Evolutionary conservation across 2,329 filamentous ascomycete genomes (phyloP).

Genomic region (Annulohypoxylon truncatum): DNA sequence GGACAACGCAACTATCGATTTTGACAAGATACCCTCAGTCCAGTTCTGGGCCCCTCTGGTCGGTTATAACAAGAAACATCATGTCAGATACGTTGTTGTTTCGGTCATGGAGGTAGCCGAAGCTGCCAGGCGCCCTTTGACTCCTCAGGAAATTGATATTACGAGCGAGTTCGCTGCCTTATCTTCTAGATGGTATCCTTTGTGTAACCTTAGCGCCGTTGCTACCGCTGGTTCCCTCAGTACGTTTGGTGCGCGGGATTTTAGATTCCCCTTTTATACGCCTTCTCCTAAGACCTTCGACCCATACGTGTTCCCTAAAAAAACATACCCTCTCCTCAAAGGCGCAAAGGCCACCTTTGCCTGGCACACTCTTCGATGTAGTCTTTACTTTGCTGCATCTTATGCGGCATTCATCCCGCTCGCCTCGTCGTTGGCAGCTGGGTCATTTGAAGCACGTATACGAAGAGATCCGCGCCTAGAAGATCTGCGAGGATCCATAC

Average conservation of each 20-base stretch:
- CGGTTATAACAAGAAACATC: not conserved
- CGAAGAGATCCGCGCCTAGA: slow-evolving; percentile 48
- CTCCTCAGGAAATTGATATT: slow-evolving; percentile 45
- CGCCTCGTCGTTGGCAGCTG: slow-evolving; percentile 48
- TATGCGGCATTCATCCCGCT: slow-evolving; percentile 44
- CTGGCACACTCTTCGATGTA: slow-evolving; percentile 55
- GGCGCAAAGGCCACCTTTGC: slow-evolving; percentile 43
- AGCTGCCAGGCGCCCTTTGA: slow-evolving; percentile 40
- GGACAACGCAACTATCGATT: slow-evolving; percentile 47
- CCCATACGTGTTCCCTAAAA: slow-evolving; percentile 49
- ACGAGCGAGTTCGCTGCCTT: slow-evolving; percentile 40
- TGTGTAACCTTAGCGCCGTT: slow-evolving; percentile 44
- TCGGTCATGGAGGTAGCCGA: slow-evolving; percentile 19
- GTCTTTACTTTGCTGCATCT: slow-evolving; percentile 48
- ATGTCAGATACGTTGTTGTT: slow-evolving; percentile 17
- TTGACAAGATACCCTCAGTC: slow-evolving; percentile 39
- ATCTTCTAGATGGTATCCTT: slow-evolving; percentile 50
- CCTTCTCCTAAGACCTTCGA: slow-evolving; percentile 50
- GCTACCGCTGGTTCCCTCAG: slow-evolving; percentile 40
- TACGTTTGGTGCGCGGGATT: slow-evolving; percentile 49
- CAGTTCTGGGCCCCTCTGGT: slow-evolving; percentile 30
- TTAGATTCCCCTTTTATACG: slow-evolving; percentile 56
- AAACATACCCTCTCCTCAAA: slow-evolving; percentile 39
- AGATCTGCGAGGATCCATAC: slow-evolving; percentile 31
- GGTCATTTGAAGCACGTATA: slow-evolving; percentile 39